Percentiles rank a stretch among this genome's conserved stretches.
These are phyloP conservation scores for Sicyos edulis DNA, from an alignment of 306 rosid species.

Conservation along the genomic window DNA sequence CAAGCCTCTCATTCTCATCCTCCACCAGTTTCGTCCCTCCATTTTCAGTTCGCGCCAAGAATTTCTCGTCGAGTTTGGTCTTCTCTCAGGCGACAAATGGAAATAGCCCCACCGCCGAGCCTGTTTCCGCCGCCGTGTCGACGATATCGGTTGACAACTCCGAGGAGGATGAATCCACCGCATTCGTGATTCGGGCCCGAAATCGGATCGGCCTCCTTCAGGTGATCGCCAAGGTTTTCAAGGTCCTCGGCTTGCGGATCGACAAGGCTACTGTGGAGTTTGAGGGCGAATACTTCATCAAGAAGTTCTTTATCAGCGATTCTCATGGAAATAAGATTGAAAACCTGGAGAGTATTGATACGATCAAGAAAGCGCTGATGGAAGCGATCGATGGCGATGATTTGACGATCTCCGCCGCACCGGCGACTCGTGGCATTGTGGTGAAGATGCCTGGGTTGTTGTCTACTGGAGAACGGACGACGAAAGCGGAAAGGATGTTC, in stretches of 20 bases:
- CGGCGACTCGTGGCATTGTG: slow-evolving; percentile 39
- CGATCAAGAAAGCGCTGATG: slow-evolving; percentile 50
- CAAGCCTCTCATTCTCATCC: slow-evolving; percentile 25
- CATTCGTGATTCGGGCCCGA: slow-evolving; percentile 52
- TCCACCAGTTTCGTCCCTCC: slow-evolving; percentile 20
- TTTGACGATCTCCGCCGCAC: slow-evolving; percentile 26
- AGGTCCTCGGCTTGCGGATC: slow-evolving; percentile 53
- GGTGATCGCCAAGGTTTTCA: slow-evolving; percentile 57
- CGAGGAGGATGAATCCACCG: slow-evolving; percentile 33
- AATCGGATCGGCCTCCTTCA: slow-evolving; percentile 64
- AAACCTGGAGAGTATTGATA: slow-evolving; percentile 39
- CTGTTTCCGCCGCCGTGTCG: slow-evolving; percentile 26
- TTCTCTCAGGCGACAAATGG: slow-evolving; percentile 15
- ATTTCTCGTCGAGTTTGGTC: slow-evolving; percentile 17
- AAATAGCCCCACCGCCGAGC: slow-evolving; percentile 24
- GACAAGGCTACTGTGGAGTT: slow-evolving; percentile 60
- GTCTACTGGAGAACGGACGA: slow-evolving; percentile 34
- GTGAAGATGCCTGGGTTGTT: slow-evolving; percentile 50
- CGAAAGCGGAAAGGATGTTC: slow-evolving; percentile 60
- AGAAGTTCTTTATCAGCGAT: slow-evolving; percentile 55
- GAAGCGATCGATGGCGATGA: slow-evolving; percentile 48
- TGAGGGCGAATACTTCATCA: slow-evolving; percentile 48
- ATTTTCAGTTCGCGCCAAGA: slow-evolving; percentile 18
- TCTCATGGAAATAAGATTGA: slow-evolving; percentile 50
- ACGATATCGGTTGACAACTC: slow-evolving; percentile 39